phyloP scores from a whole-genome alignment of 2,329 filamentous ascomycete species.

The Golovinomyces cichoracearum region DNA sequence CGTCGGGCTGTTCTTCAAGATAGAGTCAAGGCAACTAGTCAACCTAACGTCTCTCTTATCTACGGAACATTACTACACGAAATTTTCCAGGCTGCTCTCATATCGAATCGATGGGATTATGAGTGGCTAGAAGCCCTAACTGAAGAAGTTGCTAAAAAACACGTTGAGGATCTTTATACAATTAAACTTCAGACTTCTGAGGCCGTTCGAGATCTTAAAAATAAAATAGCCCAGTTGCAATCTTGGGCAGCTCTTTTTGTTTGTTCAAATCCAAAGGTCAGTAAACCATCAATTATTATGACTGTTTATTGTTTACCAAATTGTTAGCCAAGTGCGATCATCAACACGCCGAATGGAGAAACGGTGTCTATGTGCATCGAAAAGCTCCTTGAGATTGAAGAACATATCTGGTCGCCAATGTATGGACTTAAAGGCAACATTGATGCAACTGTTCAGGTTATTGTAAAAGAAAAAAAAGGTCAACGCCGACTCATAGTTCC shows the following conservation, averaged over 20 bases:
- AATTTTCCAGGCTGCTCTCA: slow-evolving; percentile 74
- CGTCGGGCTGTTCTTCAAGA: slow-evolving; percentile 83
- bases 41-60: slow-evolving; percentile 53
- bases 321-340: slow-evolving; percentile 35
- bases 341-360: slow-evolving; percentile 54
- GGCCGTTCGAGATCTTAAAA: slow-evolving; percentile 53
- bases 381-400: slow-evolving; percentile 86
- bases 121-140: slow-evolving; percentile 41
- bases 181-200: slow-evolving; percentile 50
- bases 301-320: not conserved
- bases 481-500: slow-evolving; percentile 55
- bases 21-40: slow-evolving; percentile 70
- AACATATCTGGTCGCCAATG: slow-evolving; percentile 95
- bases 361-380: slow-evolving; percentile 62
- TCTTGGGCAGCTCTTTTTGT: slow-evolving; percentile 70
- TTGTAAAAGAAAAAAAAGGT: slow-evolving; percentile 44
- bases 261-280: slow-evolving; percentile 38
- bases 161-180: slow-evolving; percentile 72
- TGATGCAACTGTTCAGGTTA: slow-evolving; percentile 80
- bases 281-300: slow-evolving; percentile 7
- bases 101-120: slow-evolving; percentile 56
- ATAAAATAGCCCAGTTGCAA: slow-evolving; percentile 59
- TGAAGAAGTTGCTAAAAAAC: slow-evolving; percentile 40
- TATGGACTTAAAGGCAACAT: slow-evolving; percentile 96
- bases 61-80: slow-evolving; percentile 90